These are phyloP conservation scores for Penicillium polonicum DNA, from an alignment of 2,329 filamentous ascomycete genomes.

Conservation along the genomic window DNA sequence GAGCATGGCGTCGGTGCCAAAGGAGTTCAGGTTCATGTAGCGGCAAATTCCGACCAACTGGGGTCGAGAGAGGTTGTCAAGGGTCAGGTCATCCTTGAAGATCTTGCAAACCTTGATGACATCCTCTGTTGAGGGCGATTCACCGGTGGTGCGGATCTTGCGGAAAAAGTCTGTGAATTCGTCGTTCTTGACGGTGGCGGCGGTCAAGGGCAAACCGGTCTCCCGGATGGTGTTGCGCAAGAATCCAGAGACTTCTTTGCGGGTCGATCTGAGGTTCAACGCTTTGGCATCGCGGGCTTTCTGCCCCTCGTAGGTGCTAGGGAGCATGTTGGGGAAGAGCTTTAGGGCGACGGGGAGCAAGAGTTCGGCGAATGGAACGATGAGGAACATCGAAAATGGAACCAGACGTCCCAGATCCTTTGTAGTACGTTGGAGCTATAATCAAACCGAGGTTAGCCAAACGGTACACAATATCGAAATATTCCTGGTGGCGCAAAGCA, in stretches of 20 bases:
- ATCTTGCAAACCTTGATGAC: constrained; percentile 99
- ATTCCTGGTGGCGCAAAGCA: constrained; percentile 12
- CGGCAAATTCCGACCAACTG: constrained; percentile 97
- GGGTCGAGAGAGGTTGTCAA: constrained; percentile 93
- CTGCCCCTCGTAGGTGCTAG: constrained; percentile 93
- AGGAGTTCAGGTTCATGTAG: constrained; percentile 97
- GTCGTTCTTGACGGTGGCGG: constrained; percentile 80
- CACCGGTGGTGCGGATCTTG: constrained; percentile 88
- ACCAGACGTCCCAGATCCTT: constrained; percentile 90
- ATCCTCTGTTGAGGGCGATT: constrained; percentile 81
- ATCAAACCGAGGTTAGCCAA: constrained; percentile 14
- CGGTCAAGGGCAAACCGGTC: constrained; percentile 85
- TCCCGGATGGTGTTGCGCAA: constrained; percentile 85
- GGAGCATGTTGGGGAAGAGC: constrained; percentile 94
- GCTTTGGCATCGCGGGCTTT: constrained; percentile 89
- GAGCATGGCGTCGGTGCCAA: constrained; percentile 96
- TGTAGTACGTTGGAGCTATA: constrained; percentile 77
- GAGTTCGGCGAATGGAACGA: constrained; percentile 93
- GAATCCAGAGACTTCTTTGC: constrained; percentile 92
- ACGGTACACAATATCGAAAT: background rate
- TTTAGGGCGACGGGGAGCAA: constrained; percentile 87
- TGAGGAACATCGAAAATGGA: constrained; percentile 94
- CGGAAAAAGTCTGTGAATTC: constrained; percentile 97
- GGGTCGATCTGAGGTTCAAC: constrained; percentile 72
- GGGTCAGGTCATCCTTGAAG: constrained; percentile 94